These are phyloP conservation scores for Paramecium caudatum DNA, from an alignment of 73 alveolate species.

Conservation along the genomic window DNA sequence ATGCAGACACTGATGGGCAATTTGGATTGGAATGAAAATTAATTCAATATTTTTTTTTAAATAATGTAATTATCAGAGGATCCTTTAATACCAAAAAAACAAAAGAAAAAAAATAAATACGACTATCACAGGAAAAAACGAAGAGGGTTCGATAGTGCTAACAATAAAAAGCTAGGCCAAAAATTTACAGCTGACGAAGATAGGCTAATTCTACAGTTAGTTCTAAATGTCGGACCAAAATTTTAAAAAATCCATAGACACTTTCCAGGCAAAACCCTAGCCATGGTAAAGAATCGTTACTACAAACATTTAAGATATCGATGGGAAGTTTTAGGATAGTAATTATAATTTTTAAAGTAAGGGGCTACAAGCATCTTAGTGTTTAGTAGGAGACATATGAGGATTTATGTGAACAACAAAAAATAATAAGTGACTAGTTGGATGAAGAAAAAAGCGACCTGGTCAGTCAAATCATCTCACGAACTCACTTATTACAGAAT, in stretches of 20 bases:
- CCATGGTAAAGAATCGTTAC: conserved; percentile 61
- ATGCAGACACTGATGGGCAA: conserved; percentile 61
- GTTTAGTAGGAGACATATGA: conserved; percentile 49
- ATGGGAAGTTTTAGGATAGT: conserved; percentile 66
- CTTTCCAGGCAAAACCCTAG: conserved; percentile 64
- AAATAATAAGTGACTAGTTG: neutral
- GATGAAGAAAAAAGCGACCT: conserved; percentile 12
- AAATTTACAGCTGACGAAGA: conserved; percentile 57
- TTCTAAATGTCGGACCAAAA: conserved; percentile 56
- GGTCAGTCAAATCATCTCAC: neutral
- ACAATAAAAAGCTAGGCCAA: neutral
- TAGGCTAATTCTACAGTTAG: conserved; percentile 31
- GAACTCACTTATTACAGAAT: neutral
- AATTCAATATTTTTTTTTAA: conserved; percentile 25
- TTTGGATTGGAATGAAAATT: conserved; percentile 65
- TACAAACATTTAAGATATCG: conserved; percentile 45
- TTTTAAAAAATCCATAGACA: conserved; percentile 60
- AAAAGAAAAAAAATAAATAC: conserved; percentile 25
- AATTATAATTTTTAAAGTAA: neutral
- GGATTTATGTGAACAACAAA: conserved; percentile 15
- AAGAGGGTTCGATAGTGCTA: neutral
- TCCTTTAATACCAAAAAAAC: neutral
- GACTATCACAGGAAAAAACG: conserved; percentile 15
- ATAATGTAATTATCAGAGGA: conserved; percentile 23
- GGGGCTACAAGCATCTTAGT: conserved; percentile 59